Evolutionary conservation across 2,329 filamentous ascomycete species (phyloP).

Genomic region (Beauveria sp.): DNA sequence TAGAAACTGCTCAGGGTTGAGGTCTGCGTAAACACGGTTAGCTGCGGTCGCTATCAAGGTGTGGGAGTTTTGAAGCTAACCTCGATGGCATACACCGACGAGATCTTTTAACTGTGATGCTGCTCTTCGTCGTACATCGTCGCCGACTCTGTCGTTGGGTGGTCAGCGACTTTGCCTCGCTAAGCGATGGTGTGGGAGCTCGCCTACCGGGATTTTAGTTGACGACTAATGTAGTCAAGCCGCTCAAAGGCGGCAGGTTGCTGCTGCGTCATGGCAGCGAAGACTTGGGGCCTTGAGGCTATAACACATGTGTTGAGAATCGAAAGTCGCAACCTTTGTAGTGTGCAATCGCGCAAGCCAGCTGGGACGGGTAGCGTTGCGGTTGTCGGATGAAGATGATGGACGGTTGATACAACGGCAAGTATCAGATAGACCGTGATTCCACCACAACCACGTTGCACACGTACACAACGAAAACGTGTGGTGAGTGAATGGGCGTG

Average conservation of each 20-base stretch:
- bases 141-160: conserved; percentile 23
- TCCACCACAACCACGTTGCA: conserved; percentile 1
- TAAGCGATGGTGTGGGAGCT: conserved; percentile 10
- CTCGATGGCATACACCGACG: conserved; percentile 47
- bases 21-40: conserved; percentile 42
- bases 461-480: background rate
- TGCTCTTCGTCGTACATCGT: conserved; percentile 45
- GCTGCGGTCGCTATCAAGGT: background rate
- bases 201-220: conserved; percentile 45
- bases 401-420: background rate
- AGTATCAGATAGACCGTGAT: background rate
- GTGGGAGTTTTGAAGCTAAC: conserved; percentile 24
- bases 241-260: conserved; percentile 47
- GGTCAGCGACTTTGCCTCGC: background rate
- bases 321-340: background rate
- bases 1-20: conserved; percentile 70
- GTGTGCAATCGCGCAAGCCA: background rate
- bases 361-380: background rate
- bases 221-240: conserved; percentile 46
- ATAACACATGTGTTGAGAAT: background rate
- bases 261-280: conserved; percentile 33
- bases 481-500: background rate
- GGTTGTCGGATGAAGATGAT: background rate
- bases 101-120: conserved; percentile 48
- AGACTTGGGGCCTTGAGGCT: background rate